Percentiles rank a stretch among this genome's conserved stretches.
These are phyloP conservation scores for Gossypium longicalyx DNA, from an alignment of 345 rosid species.

Conservation along the genomic window DNA sequence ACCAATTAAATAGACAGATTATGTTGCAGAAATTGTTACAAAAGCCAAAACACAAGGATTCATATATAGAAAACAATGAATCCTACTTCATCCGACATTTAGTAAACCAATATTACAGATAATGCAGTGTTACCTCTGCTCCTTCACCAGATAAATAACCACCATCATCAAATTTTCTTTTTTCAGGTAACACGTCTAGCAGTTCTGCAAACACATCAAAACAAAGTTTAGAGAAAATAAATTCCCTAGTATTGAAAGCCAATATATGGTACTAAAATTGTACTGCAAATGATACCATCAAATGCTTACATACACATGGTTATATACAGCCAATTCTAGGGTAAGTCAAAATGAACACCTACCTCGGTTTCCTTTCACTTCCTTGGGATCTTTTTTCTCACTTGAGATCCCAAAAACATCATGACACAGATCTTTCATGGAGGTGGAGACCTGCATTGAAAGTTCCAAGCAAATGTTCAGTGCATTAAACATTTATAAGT, in stretches of 20 bases:
- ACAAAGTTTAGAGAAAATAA: neutral
- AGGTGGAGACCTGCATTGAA: slow-evolving; percentile 42
- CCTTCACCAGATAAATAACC: slow-evolving; percentile 70
- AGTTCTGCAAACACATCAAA: slow-evolving; percentile 31
- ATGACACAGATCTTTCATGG: slow-evolving; percentile 66
- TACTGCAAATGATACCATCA: neutral
- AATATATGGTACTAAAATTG: neutral
- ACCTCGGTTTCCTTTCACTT: slow-evolving; percentile 58
- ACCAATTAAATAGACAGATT: neutral
- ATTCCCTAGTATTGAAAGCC: neutral
- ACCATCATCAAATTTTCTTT: slow-evolving; percentile 69
- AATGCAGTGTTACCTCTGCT: slow-evolving; percentile 30
- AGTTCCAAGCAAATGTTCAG: neutral
- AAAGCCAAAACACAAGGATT: neutral
- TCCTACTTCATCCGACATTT: neutral
- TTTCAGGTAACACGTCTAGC: slow-evolving; percentile 64
- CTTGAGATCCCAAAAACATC: slow-evolving; percentile 46
- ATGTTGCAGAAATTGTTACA: neutral
- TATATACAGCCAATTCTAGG: neutral
- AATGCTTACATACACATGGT: neutral
- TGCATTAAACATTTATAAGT: neutral
- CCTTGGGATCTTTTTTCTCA: slow-evolving; percentile 49
- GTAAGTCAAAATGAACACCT: slow-evolving; percentile 1
- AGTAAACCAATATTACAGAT: neutral
- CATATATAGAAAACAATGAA: neutral